These are phyloP conservation scores for Pisolithus tinctorius DNA, from an alignment of 768 basidiomycete species.

Conservation along the genomic window DNA sequence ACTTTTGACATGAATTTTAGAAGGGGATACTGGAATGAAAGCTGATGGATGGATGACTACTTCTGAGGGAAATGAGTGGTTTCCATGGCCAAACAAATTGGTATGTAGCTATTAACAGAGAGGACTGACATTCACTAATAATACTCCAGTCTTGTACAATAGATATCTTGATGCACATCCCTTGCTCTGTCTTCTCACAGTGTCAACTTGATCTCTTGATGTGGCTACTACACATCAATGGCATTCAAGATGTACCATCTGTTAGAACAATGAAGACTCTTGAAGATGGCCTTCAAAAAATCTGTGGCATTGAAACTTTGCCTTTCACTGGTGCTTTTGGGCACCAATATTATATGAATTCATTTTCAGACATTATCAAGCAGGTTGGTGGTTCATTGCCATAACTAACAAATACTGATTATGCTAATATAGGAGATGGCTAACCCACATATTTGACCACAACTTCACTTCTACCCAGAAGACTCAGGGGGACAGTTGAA, in stretches of 20 bases:
- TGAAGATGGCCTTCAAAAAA: background rate
- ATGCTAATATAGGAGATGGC: slow-evolving; percentile 27
- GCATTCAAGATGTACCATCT: slow-evolving; percentile 15
- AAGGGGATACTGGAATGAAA: background rate
- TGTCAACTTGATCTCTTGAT: slow-evolving; percentile 24
- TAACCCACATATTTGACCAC: slow-evolving; percentile 27
- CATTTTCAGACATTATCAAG: slow-evolving; percentile 23
- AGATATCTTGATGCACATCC: slow-evolving; percentile 27
- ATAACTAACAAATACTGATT: background rate
- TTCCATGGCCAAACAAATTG: slow-evolving; percentile 1
- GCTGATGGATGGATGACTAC: background rate
- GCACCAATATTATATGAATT: slow-evolving; percentile 28
- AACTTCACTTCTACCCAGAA: slow-evolving; percentile 30
- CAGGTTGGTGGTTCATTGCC: slow-evolving; percentile 18
- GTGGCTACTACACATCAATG: slow-evolving; percentile 19
- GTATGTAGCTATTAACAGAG: background rate
- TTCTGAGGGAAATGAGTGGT: background rate
- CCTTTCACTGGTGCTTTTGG: slow-evolving; percentile 22
- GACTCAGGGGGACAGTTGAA: slow-evolving; percentile 17
- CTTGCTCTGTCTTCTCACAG: slow-evolving; percentile 25
- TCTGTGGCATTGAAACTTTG: background rate
- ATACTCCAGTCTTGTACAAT: slow-evolving; percentile 21
- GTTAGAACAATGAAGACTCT: slow-evolving; percentile 4
- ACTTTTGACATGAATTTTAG: background rate
- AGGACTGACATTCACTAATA: background rate